Percentiles rank a stretch among this genome's conserved stretches.
Conservation (phyloP, 176 grass and related monocot genomes). For the Elaeis guineensis region DNA sequence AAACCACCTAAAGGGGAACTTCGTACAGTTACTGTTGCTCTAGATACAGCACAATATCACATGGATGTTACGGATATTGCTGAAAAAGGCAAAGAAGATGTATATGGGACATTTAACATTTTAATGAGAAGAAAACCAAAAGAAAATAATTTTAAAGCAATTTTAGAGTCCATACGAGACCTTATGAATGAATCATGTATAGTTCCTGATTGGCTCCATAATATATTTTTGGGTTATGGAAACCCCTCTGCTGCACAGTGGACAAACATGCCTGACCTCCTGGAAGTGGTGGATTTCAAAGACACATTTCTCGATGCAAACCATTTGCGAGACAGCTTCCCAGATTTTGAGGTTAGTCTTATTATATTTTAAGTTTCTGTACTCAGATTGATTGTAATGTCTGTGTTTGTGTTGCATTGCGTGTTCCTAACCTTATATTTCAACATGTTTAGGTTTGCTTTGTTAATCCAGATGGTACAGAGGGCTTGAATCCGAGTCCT, state of each 20-base stretch:
- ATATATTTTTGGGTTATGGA: slow-evolving; percentile 97
- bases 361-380: slow-evolving; percentile 1
- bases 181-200: slow-evolving; percentile 99
- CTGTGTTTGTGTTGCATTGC: neutral
- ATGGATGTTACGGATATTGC: slow-evolving; percentile 66
- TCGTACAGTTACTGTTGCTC: slow-evolving; percentile 79
- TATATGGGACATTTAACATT: slow-evolving; percentile 89
- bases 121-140: slow-evolving; percentile 98
- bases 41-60: slow-evolving; percentile 89
- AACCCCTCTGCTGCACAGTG: slow-evolving; percentile 91
- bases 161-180: slow-evolving; percentile 96
- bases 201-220: slow-evolving; percentile 98
- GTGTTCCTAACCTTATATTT: slow-evolving; percentile 1
- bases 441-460: slow-evolving; percentile 74
- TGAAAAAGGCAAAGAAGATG: slow-evolving; percentile 79
- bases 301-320: slow-evolving; percentile 90
- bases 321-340: slow-evolving; percentile 76
- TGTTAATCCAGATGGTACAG: slow-evolving; percentile 69
- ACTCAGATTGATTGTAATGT: neutral
- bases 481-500: slow-evolving; percentile 47
- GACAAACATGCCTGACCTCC: slow-evolving; percentile 84
- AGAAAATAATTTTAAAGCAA: slow-evolving; percentile 99
- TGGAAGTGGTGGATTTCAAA: slow-evolving; percentile 91
- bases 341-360: slow-evolving; percentile 68
- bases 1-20: slow-evolving; percentile 94